phyloP scores from a whole-genome alignment of 2,329 filamentous ascomycete species.

The Phialophora tarda region DNA sequence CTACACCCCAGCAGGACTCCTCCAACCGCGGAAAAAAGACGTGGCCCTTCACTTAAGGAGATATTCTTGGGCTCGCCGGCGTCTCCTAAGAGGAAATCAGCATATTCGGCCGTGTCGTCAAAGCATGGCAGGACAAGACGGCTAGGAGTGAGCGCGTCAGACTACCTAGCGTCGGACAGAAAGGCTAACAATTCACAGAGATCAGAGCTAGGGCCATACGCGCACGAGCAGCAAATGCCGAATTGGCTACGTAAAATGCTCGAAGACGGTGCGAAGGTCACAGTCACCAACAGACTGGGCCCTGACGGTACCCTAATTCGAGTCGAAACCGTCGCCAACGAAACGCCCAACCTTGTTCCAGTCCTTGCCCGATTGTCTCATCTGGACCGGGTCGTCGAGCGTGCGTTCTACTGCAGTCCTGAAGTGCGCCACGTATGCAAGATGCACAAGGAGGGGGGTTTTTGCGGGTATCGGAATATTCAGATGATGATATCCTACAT shows the following conservation, averaged over 20 bases:
- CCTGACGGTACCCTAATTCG: conserved; percentile 52
- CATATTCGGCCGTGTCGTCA: conserved; percentile 39
- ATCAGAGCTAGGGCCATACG: conserved; percentile 72
- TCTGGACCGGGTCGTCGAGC: conserved; percentile 67
- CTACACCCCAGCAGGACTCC: conserved; percentile 26
- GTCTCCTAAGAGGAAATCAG: conserved; percentile 28
- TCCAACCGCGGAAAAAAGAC: conserved; percentile 30
- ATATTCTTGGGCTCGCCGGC: conserved; percentile 35
- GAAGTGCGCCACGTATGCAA: conserved; percentile 81
- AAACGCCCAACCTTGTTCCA: conserved; percentile 62
- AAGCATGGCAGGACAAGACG: conserved; percentile 42
- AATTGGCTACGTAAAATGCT: conserved; percentile 69
- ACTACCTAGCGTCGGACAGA: background rate
- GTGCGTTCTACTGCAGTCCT: conserved; percentile 80
- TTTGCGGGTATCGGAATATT: conserved; percentile 94
- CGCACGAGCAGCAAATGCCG: conserved; percentile 77
- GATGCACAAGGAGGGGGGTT: conserved; percentile 80
- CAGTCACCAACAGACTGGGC: conserved; percentile 58
- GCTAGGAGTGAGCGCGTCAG: conserved; percentile 29
- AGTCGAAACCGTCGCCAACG: conserved; percentile 55
- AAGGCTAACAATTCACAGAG: conserved; percentile 43
- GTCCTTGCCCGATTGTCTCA: conserved; percentile 68
- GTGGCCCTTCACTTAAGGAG: conserved; percentile 37
- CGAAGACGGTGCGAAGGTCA: conserved; percentile 62
- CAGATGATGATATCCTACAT: conserved; percentile 89